These are phyloP conservation scores for Aspergillus quadricinctus DNA, from an alignment of 2,329 filamentous ascomycete species.

Conservation along the genomic window DNA sequence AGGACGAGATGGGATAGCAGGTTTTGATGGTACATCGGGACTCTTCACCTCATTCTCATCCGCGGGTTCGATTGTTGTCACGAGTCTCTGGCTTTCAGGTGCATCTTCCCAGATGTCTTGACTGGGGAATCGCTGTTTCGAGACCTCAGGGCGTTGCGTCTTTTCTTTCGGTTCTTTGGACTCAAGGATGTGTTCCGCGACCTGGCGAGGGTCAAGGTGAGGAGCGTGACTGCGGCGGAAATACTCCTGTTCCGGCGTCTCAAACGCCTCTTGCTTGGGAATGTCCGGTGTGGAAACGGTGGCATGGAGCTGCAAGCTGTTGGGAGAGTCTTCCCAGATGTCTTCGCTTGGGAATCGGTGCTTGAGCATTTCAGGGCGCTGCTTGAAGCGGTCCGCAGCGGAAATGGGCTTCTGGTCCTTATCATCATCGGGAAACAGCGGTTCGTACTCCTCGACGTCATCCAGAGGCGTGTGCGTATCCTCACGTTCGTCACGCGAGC, in stretches of 20 bases:
- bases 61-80: slow-evolving; percentile 61
- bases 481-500: slow-evolving; percentile 50
- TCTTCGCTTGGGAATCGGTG: slow-evolving; percentile 90
- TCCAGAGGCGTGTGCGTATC: slow-evolving; percentile 66
- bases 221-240: slow-evolving; percentile 39
- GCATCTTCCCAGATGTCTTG: slow-evolving; percentile 93
- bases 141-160: slow-evolving; percentile 47
- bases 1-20: slow-evolving; percentile 31
- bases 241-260: slow-evolving; percentile 48
- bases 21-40: slow-evolving; percentile 30
- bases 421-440: slow-evolving; percentile 79
- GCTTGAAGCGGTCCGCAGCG: slow-evolving; percentile 54
- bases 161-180: slow-evolving; percentile 23
- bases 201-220: slow-evolving; percentile 33
- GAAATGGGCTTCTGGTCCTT: slow-evolving; percentile 51
- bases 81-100: slow-evolving; percentile 74
- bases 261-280: slow-evolving; percentile 42
- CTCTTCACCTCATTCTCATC: slow-evolving; percentile 48
- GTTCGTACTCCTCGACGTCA: slow-evolving; percentile 91
- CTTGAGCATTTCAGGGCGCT: slow-evolving; percentile 48
- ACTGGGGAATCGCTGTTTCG: slow-evolving; percentile 75
- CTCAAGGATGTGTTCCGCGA: slow-evolving; percentile 31
- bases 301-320: slow-evolving; percentile 70
- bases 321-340: slow-evolving; percentile 94
- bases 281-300: slow-evolving; percentile 79